These are phyloP conservation scores for Amaranthus palmeri DNA, from an alignment of 148 eudicot species.

Conservation along the genomic window DNA sequence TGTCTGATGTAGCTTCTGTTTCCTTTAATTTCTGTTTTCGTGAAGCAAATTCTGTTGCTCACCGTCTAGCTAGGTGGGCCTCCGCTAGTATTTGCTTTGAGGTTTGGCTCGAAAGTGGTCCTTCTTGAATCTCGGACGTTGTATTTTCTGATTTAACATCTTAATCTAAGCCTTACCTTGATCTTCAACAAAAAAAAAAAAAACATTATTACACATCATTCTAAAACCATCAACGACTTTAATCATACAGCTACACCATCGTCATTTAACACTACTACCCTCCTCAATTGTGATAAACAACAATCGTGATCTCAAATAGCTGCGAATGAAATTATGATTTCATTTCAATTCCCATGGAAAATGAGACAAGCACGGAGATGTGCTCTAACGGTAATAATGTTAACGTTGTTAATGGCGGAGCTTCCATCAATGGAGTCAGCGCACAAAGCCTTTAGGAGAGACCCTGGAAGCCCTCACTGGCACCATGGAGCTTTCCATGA, in stretches of 20 bases:
- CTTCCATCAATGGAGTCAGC: slow-evolving; percentile 27
- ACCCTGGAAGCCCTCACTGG: slow-evolving; percentile 93
- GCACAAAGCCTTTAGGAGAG: slow-evolving; percentile 67
- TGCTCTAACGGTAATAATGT: neutral
- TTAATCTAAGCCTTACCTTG: too few relatives aligned
- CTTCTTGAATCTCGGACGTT: too few relatives aligned
- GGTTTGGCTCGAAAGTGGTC: too few relatives aligned
- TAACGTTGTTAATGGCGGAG: slow-evolving; percentile 2
- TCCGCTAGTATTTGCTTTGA: too few relatives aligned
- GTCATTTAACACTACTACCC: neutral
- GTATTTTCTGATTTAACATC: too few relatives aligned
- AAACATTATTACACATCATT: neutral
- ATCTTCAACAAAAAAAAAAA: too few relatives aligned
- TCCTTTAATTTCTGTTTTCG: too few relatives aligned
- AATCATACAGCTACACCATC: too few relatives aligned
- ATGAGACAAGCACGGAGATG: neutral
- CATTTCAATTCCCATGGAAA: slow-evolving; percentile 14
- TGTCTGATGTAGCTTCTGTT: too few relatives aligned
- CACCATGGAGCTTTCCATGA: slow-evolving; percentile 95
- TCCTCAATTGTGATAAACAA: neutral
- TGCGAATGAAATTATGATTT: slow-evolving; percentile 9
- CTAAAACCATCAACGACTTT: slow-evolving; percentile 4
- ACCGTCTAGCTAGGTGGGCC: too few relatives aligned
- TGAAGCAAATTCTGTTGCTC: too few relatives aligned
- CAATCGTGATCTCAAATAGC: neutral